Evolutionary conservation across 306 rosid genomes (phyloP).

Genomic region (Malus domestica): DNA sequence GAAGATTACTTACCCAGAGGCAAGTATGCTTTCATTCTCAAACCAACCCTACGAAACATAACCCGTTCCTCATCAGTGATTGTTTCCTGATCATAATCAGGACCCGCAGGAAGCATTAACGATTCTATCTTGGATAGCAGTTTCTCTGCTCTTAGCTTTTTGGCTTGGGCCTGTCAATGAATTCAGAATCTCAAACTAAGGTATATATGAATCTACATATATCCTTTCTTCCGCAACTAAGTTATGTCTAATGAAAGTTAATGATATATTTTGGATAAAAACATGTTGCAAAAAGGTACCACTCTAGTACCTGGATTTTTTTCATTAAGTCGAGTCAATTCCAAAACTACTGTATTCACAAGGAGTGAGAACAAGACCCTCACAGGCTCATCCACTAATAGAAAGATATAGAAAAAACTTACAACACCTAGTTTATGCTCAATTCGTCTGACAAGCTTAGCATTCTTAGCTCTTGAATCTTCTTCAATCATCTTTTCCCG

Average conservation of each 20-base stretch:
- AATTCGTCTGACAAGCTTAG: constrained; percentile 54
- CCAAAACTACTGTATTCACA: not conserved
- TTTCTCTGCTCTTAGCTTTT: constrained; percentile 72
- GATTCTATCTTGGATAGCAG: constrained; percentile 62
- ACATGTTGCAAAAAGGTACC: not conserved
- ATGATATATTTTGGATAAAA: not conserved
- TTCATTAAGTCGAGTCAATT: too few relatives aligned
- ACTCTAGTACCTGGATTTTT: not conserved
- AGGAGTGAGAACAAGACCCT: not conserved
- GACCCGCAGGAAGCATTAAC: constrained; percentile 71
- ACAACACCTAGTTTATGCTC: constrained; percentile 67
- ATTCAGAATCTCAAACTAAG: constrained; percentile 16
- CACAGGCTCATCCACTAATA: not conserved
- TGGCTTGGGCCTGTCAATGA: constrained; percentile 63
- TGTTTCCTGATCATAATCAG: constrained; percentile 81
- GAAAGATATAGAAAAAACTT: constrained; percentile 27
- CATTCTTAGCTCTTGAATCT: constrained; percentile 50
- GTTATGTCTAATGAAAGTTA: not conserved
- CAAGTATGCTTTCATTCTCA: constrained; percentile 83
- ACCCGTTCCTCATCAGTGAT: constrained; percentile 91
- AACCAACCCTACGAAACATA: constrained; percentile 86
- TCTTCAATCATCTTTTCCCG: constrained; percentile 71
- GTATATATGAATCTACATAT: not conserved
- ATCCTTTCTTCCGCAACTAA: not conserved
- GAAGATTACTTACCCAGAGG: constrained; percentile 61